Evolutionary conservation across 2,329 filamentous ascomycete genomes (phyloP).

Genomic region (Nigrograna mackinnonii): DNA sequence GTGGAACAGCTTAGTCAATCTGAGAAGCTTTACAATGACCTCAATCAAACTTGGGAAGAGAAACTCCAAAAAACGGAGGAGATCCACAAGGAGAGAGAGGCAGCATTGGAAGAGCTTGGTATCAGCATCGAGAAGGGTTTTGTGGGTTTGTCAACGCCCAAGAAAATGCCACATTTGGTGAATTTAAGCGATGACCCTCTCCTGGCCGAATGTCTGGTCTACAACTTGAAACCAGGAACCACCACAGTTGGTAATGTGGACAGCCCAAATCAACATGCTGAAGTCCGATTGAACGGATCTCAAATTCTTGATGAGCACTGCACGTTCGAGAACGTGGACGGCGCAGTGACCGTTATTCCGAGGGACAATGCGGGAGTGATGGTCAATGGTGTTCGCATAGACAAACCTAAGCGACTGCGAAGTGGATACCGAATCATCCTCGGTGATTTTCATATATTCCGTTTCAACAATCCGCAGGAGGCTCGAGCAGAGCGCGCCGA

Average conservation of each 20-base stretch:
- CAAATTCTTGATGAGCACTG: constrained; percentile 93
- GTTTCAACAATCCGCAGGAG: constrained; percentile 97
- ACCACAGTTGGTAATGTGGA: constrained; percentile 96
- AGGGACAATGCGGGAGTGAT: constrained; percentile 94
- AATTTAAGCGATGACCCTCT: constrained; percentile 84
- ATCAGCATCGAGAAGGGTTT: constrained; percentile 99
- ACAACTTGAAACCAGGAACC: constrained; percentile 94
- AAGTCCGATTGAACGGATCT: constrained; percentile 91
- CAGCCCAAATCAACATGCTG: constrained; percentile 72
- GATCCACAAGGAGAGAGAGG: constrained; percentile 96
- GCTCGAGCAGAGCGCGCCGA: constrained; percentile 90
- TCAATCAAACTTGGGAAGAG: constrained; percentile 99
- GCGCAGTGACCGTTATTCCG: constrained; percentile 87
- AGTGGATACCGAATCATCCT: constrained; percentile 95
- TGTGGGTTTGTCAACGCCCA: constrained; percentile 90
- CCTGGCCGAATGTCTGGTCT: constrained; percentile 92
- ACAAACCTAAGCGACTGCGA: constrained; percentile 81
- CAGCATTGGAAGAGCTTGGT: constrained; percentile 91
- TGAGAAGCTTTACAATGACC: constrained; percentile 91
- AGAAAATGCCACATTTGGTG: constrained; percentile 99
- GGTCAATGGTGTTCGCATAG: constrained; percentile 92
- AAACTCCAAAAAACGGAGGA: constrained; percentile 93
- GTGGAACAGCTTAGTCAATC: constrained; percentile 94
- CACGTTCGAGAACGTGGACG: constrained; percentile 90
- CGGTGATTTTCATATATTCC: constrained; percentile 97